phyloP scores from a whole-genome alignment of 1,284 basidiomycete species.

The Ganoderma lucidum region DNA sequence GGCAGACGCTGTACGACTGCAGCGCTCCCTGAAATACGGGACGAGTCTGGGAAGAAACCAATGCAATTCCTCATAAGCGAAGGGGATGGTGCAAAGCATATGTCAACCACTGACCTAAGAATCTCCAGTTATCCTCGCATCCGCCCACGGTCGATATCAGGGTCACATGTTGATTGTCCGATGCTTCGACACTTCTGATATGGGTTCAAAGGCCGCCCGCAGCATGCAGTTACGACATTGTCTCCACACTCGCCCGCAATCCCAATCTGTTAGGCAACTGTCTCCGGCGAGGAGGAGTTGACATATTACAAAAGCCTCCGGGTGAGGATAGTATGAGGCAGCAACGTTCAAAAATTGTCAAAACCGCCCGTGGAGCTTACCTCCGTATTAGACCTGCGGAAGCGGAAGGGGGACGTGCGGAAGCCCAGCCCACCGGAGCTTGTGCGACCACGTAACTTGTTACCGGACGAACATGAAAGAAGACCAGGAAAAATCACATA shows the following conservation, averaged over 20 bases:
- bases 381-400: background rate
- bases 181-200: background rate
- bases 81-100: background rate
- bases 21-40: background rate
- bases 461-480: background rate
- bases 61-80: background rate
- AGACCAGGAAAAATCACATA: background rate
- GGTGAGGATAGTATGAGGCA: background rate
- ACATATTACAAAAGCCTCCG: background rate
- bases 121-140: background rate
- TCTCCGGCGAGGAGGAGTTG: background rate
- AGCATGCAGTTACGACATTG: background rate
- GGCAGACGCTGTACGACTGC: background rate
- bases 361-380: background rate
- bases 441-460: background rate
- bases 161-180: background rate
- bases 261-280: background rate
- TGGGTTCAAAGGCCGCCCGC: background rate
- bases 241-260: background rate
- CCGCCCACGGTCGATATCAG: background rate
- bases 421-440: background rate
- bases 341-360: no score
- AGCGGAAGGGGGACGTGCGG: background rate
- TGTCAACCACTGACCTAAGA: background rate
- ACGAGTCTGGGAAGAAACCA: background rate